Percentiles rank a stretch among this genome's conserved stretches.
These are phyloP conservation scores for Fusarium proliferatum DNA, from an alignment of 2,329 filamentous ascomycete genomes.

Conservation along the genomic window DNA sequence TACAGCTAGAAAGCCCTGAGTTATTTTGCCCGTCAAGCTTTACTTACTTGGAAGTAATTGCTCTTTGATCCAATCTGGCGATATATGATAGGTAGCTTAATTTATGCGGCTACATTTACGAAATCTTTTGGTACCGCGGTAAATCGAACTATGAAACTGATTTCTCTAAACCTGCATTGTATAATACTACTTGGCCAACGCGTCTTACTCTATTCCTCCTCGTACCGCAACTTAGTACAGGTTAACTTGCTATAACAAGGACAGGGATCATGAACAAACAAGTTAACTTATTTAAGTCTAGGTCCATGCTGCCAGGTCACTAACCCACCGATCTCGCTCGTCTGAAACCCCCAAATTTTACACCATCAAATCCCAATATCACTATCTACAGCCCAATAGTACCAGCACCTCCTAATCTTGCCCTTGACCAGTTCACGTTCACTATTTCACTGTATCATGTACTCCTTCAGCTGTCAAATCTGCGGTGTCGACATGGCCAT, in stretches of 20 bases:
- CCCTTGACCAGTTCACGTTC: accelerated
- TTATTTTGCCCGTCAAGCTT: accelerated
- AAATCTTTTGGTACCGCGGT: no score
- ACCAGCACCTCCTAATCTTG: accelerated
- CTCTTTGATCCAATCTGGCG: no score
- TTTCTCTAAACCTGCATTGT: accelerated
- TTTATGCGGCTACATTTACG: no score
- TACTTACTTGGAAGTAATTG: no score
- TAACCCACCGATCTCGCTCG: not conserved
- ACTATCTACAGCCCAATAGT: accelerated
- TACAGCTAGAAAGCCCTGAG: not conserved
- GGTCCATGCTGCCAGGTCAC: not conserved
- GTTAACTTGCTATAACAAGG: not conserved
- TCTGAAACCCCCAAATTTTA: not conserved
- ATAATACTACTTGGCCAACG: not conserved
- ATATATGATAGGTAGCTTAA: no score
- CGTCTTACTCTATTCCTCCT: not conserved
- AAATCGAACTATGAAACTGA: not conserved
- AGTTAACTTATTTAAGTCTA: not conserved
- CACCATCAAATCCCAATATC: not conserved
- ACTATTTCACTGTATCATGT: accelerated
- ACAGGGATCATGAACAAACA: not conserved
- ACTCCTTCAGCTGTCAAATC: not conserved
- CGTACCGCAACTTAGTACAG: not conserved
- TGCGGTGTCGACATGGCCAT: constrained; percentile 6